phyloP scores from a whole-genome alignment of 148 eudicot species.

The Suaeda aralocaspica region DNA sequence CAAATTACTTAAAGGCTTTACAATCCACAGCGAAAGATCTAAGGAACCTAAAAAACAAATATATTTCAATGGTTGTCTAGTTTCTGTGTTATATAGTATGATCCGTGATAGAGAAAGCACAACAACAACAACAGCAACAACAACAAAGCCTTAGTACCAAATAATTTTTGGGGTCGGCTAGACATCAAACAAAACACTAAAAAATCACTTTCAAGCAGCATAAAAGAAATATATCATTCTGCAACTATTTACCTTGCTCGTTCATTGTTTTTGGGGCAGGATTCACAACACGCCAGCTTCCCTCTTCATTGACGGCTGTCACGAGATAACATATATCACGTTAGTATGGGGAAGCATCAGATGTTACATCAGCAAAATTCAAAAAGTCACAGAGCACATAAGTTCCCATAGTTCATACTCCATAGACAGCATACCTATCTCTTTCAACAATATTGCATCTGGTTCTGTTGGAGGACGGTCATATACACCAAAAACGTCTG shows the following conservation, averaged over 20 bases:
- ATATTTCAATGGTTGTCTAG: too few relatives aligned
- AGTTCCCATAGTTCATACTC: too few relatives aligned
- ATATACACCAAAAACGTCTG: conserved; percentile 93
- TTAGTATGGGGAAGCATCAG: not conserved
- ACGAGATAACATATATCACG: conserved; percentile 19
- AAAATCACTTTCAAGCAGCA: not conserved
- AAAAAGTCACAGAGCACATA: not conserved
- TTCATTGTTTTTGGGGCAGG: conserved; percentile 51
- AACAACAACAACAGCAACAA: too few relatives aligned
- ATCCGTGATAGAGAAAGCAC: too few relatives aligned
- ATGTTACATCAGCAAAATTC: too few relatives aligned
- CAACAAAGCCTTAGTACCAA: too few relatives aligned
- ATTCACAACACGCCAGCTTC: conserved; percentile 72
- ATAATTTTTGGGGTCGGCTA: too few relatives aligned
- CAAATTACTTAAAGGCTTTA: too few relatives aligned
- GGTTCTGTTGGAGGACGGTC: conserved; percentile 93
- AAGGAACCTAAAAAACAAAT: too few relatives aligned
- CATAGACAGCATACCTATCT: conserved; percentile 62
- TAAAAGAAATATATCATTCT: not conserved
- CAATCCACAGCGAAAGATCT: too few relatives aligned
- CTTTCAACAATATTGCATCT: conserved; percentile 65
- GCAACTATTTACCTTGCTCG: conserved; percentile 45
- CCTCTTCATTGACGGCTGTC: conserved; percentile 86
- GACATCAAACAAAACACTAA: too few relatives aligned
- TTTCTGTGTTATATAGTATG: too few relatives aligned